Percentiles rank a stretch among this genome's conserved stretches.
Conservation (phyloP, 495 filamentous ascomycete genomes). For the Copromyces sp. region DNA sequence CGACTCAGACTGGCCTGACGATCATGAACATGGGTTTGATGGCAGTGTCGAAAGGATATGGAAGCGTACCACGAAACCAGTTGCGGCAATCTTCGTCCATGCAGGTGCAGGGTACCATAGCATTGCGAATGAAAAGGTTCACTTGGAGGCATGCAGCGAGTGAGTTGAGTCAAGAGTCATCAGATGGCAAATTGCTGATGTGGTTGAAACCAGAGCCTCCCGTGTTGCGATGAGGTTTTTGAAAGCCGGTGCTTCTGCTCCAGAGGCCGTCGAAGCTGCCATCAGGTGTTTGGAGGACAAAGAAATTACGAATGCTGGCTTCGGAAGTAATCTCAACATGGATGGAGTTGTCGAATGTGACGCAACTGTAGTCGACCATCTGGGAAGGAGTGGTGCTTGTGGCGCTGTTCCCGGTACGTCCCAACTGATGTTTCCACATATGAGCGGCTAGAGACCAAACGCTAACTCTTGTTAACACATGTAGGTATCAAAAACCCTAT, state of each 20-base stretch:
- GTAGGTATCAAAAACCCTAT: slow-evolving; percentile 89
- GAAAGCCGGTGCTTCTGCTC: slow-evolving; percentile 61
- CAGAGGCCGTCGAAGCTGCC: slow-evolving; percentile 89
- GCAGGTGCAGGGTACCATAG: slow-evolving; percentile 96
- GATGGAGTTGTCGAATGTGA: slow-evolving; percentile 90
- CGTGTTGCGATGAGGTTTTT: slow-evolving; percentile 70
- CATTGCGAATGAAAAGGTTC: slow-evolving; percentile 64
- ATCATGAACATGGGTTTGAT: slow-evolving; percentile 5
- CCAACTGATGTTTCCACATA: background rate
- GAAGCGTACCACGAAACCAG: slow-evolving; percentile 10
- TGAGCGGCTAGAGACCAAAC: background rate
- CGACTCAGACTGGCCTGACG: background rate
- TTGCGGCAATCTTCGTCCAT: slow-evolving; percentile 80
- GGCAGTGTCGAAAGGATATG: slow-evolving; percentile 15
- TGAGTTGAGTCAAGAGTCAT: slow-evolving; percentile 36
- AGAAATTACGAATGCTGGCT: slow-evolving; percentile 94
- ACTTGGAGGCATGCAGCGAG: slow-evolving; percentile 80
- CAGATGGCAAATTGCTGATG: background rate
- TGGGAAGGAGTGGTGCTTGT: slow-evolving; percentile 82
- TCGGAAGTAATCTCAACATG: slow-evolving; percentile 86
- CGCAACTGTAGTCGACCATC: slow-evolving; percentile 83
- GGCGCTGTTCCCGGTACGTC: slow-evolving; percentile 71
- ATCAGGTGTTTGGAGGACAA: slow-evolving; percentile 79
- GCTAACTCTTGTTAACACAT: background rate
- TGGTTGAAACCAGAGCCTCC: slow-evolving; percentile 51